Evolutionary conservation across 352 stramenopile species (phyloP), one percentile per base, ranked within the genome.

Genomic region (Aphanomyces cochlioides): DNA sequence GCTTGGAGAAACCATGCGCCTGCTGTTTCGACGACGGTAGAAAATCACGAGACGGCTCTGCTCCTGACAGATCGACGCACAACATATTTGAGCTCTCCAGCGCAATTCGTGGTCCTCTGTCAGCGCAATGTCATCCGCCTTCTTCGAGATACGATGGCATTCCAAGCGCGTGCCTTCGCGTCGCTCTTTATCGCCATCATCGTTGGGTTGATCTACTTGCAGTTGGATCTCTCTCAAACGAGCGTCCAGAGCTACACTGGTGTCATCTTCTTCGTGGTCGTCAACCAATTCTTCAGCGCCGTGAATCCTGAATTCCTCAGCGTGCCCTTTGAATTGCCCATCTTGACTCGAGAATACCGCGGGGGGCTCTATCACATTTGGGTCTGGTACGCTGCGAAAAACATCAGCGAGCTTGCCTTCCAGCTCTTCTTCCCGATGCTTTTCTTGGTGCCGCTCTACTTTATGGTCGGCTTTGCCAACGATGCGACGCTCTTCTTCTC

Each of bases 381-480:
- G 0, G 67, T 75, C 0, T 87, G 80, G 80, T 87, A 82, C n/a
- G 3, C 84, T 0, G 66, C 78, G 28, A 87, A 87, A 60, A 84
- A 84, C 56, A 4, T 82, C 36, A 85, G 77, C 39, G 80, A 87
- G 64, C n/a, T 85, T 0, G 74, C 72, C 2, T 75, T 79, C 72
- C 80, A 85, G 56, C 41, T 88, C 3, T 12, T 88, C 3, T 59
- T 83, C 4, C 77, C 80, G 7, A 78, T 83, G 10, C 38, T 85
- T 1, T 73, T 72, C 13, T 79, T 88, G 41, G 69, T 76, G 0
- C 79, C 76, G 0, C 43, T 67, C 3, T 83, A 82, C 53, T 75
- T 83, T 8, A 47, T 87, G 34, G 77, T 87, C 53, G 77, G 79
- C 12, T 77, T 88, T 38, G 72, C 67, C 7, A 61, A 78, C 36